Evolutionary conservation across 2,329 filamentous ascomycete genomes (phyloP).

Genomic region (Beauveria scarabaeidicola): DNA sequence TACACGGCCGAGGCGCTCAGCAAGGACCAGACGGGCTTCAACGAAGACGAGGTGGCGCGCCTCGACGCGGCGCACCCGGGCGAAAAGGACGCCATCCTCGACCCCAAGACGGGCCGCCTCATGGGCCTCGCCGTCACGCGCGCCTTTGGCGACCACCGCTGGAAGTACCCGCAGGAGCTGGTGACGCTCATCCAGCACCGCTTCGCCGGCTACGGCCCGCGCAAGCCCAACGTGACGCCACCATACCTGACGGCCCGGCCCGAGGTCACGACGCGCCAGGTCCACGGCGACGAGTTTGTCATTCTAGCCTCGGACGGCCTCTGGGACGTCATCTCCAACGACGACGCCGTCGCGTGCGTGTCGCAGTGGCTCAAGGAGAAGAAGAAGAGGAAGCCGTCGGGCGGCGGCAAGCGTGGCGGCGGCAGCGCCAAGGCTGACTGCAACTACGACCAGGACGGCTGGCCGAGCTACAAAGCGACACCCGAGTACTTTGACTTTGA

Average conservation of each 20-base stretch:
- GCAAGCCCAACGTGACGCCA: constrained; percentile 41
- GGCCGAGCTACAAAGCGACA: constrained; percentile 18
- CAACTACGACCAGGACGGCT: constrained; percentile 16
- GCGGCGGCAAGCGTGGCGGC: constrained; percentile 13
- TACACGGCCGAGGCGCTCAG: constrained; percentile 50
- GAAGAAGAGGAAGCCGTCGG: constrained; percentile 12
- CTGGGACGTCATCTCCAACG: constrained; percentile 52
- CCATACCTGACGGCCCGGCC: constrained; percentile 63
- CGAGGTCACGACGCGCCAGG: constrained; percentile 47
- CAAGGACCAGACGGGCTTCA: constrained; percentile 58
- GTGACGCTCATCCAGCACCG: constrained; percentile 27
- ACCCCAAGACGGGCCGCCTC: constrained; percentile 44
- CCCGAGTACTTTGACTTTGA: constrained; percentile 60
- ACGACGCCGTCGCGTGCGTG: constrained; percentile 50
- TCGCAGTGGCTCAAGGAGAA: constrained; percentile 39
- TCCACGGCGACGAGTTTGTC: constrained; percentile 46
- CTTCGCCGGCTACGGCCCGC: constrained; percentile 38
- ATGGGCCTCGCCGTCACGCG: constrained; percentile 54
- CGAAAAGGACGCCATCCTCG: constrained; percentile 46
- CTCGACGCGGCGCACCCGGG: constrained; percentile 52
- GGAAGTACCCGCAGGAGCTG: constrained; percentile 54
- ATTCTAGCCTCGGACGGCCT: constrained; percentile 61
- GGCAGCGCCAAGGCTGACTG: constrained; percentile 13
- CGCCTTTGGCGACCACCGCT: constrained; percentile 59
- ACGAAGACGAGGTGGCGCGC: constrained; percentile 46